Conservation (phyloP, 108 stramenopile genomes). For the Pseudonitzschia pungens region DNA sequence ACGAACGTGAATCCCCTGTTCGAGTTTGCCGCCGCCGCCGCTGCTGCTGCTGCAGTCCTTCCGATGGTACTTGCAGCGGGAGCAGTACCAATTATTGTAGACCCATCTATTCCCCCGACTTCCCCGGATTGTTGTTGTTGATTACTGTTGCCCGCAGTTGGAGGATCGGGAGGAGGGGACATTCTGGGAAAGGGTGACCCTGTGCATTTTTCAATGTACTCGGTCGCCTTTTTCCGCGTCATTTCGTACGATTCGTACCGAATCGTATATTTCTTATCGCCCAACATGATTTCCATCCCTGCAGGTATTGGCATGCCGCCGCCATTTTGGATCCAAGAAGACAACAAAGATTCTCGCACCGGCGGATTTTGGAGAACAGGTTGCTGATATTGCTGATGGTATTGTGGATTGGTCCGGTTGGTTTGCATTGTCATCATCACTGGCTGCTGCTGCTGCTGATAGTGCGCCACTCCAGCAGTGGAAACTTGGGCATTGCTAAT, state of each 20-base stretch:
- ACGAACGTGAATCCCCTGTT: too few species aligned
- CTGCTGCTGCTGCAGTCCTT: too few species aligned
- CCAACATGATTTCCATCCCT: conserved; percentile 2
- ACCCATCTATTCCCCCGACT: too few species aligned
- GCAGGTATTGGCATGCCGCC: neutral
- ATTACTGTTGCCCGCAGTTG: neutral
- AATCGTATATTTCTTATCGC: neutral
- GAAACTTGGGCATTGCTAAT: neutral
- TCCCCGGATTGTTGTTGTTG: neutral
- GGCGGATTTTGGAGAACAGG: too few species aligned
- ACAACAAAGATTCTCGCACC: neutral
- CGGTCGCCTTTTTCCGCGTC: neutral
- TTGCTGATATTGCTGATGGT: too few species aligned
- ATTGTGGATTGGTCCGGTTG: neutral
- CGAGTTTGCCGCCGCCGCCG: too few species aligned
- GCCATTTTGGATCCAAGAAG: neutral
- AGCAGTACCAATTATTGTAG: too few species aligned
- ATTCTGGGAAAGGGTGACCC: neutral
- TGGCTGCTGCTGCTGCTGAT: neutral
- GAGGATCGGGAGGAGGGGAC: neutral
- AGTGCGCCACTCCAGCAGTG: neutral
- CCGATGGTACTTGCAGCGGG: too few species aligned
- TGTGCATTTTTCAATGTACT: conserved; percentile 1
- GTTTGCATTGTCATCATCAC: neutral
- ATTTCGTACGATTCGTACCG: conserved; percentile 1